Evolutionary conservation across 495 filamentous ascomycete genomes (phyloP), one percentile per base, ranked within the genome.

Genomic region (Lepraria neglecta): DNA sequence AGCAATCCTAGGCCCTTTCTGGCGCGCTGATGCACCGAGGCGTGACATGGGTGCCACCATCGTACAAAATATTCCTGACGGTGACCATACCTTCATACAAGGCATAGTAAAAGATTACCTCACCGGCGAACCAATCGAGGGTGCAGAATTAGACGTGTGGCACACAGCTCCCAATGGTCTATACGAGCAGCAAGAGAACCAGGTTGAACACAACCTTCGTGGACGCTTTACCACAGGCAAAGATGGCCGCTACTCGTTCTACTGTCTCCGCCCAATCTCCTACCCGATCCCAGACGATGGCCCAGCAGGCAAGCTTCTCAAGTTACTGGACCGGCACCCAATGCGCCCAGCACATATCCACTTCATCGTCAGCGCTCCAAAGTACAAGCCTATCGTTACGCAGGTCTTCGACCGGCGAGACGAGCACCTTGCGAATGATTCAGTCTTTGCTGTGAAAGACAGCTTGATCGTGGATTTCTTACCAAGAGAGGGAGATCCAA

Each of bases 301-400:
- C n/a, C 78, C 76, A 9, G 74, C 71, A 19, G 78, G 77, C 3
- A 76, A 76, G 68, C 59, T 80, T 15, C 69, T 80, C 14, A 59
- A 75, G 47, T 64, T 87, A 54, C 78, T 90, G 63, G 86, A 89
- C 64, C 76, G 86, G 19, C 84, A 92, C 72, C 87, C 88, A n/a
- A 89, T 86, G 78, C 78, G 90, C 30, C 89, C 90, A 40, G 89
- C 87, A 43, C 89, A 92, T 69, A 91, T 95, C 65, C 89, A 95
- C 72, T 87, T 92, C 65, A 85, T 91, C 74, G 85, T 74, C 63
- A 64, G 61, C 4, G 83, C 80, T 65, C 75, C 64, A 70, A 76
- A 74, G 21, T 81, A 83, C 69, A 83, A 84, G 59, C 71, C 84
- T 10, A 72, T 91, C 62, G 83, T 82, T 0, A 91, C 88, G 15